These are phyloP conservation scores for Lavandula angustifolia DNA, from an alignment of 257 asterid species.

Conservation along the genomic window DNA sequence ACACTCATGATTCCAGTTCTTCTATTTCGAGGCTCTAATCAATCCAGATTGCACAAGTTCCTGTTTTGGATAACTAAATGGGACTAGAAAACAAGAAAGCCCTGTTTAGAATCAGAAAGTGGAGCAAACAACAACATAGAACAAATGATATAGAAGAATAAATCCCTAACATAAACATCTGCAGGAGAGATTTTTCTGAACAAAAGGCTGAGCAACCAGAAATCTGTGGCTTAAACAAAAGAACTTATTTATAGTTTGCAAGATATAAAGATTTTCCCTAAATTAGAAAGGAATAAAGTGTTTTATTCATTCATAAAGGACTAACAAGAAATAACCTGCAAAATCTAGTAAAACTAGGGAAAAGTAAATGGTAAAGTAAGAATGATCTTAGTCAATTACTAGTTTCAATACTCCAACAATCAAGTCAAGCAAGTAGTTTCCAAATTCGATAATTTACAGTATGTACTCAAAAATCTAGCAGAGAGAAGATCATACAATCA, in stretches of 20 bases:
- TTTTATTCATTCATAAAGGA: slow-evolving; percentile 16
- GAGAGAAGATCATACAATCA: slow-evolving; percentile 19
- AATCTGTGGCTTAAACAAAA: slow-evolving; percentile 16
- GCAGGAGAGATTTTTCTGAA: neutral
- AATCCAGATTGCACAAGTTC: slow-evolving; percentile 34
- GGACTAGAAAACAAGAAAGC: slow-evolving; percentile 26
- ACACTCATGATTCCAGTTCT: slow-evolving; percentile 39
- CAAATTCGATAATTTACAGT: neutral
- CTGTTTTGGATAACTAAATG: slow-evolving; percentile 37
- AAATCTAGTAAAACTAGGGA: slow-evolving; percentile 9
- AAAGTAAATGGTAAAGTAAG: slow-evolving; percentile 19
- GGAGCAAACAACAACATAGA: neutral
- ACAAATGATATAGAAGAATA: neutral
- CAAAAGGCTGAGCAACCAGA: slow-evolving; percentile 15
- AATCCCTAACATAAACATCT: slow-evolving; percentile 2
- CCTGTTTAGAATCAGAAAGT: slow-evolving; percentile 31
- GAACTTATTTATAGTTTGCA: slow-evolving; percentile 21
- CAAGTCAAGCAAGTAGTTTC: slow-evolving; percentile 15
- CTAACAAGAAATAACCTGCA: slow-evolving; percentile 25
- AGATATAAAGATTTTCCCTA: slow-evolving; percentile 16
- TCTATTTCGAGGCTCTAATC: slow-evolving; percentile 24
- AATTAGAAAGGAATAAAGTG: slow-evolving; percentile 26
- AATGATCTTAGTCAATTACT: slow-evolving; percentile 9
- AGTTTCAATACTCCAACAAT: slow-evolving; percentile 10
- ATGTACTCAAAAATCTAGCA: slow-evolving; percentile 14